Percentiles rank a stretch among this genome's conserved stretches.
These are phyloP conservation scores for Schizothecium vesticola DNA, from an alignment of 495 filamentous ascomycete species.

Conservation along the genomic window DNA sequence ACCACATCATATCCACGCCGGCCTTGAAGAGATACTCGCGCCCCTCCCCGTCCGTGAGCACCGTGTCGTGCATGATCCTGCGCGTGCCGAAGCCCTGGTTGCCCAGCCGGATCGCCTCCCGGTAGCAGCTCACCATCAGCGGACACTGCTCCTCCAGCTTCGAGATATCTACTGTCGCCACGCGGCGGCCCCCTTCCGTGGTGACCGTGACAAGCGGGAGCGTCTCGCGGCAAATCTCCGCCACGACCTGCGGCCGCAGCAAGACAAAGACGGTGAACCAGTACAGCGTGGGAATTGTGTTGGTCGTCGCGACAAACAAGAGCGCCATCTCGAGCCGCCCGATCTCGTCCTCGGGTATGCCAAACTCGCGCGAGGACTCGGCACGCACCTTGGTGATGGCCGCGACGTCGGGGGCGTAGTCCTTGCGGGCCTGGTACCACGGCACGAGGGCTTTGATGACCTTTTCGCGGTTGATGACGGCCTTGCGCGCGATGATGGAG, in stretches of 20 bases:
- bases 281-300: slow-evolving; percentile 20
- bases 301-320: slow-evolving; percentile 14
- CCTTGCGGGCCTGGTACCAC: slow-evolving; percentile 10
- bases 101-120: slow-evolving; percentile 20
- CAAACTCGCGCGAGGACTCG: slow-evolving; percentile 2
- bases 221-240: slow-evolving; percentile 6
- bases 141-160: slow-evolving; percentile 13
- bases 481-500: slow-evolving; percentile 26
- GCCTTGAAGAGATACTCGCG: slow-evolving; percentile 31
- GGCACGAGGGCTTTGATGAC: slow-evolving; percentile 11
- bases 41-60: slow-evolving; percentile 17
- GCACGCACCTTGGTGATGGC: slow-evolving; percentile 5
- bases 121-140: slow-evolving; percentile 16
- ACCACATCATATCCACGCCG: slow-evolving; percentile 27
- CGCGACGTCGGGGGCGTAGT: background rate
- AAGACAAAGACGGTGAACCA: slow-evolving; percentile 14
- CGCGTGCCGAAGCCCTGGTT: slow-evolving; percentile 18
- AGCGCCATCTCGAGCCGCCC: slow-evolving; percentile 12
- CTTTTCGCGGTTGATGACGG: slow-evolving; percentile 17
- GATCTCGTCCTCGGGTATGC: slow-evolving; percentile 7
- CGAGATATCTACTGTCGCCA: background rate
- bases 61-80: slow-evolving; percentile 28
- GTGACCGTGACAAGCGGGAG: background rate
- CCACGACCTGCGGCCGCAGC: slow-evolving; percentile 10
- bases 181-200: background rate